These are phyloP conservation scores for Syzygium jambos DNA, from an alignment of 345 rosid genomes.

Conservation along the genomic window DNA sequence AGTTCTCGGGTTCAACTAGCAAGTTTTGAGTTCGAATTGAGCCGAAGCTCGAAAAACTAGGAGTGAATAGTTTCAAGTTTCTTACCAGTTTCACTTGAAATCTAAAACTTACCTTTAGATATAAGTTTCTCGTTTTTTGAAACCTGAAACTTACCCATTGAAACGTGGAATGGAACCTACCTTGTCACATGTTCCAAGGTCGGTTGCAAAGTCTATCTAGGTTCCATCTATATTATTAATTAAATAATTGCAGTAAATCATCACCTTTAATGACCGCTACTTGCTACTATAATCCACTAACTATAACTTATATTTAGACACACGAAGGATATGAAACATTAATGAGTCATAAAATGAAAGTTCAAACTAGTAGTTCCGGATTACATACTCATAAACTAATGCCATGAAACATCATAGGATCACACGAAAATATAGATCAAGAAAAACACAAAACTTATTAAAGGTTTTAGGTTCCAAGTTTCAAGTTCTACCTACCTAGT, in stretches of 20 bases:
- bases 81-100: too few relatives aligned
- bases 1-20: background rate
- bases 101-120: too few relatives aligned
- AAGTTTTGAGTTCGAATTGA: background rate
- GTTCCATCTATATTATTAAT: too few relatives aligned
- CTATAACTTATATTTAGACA: background rate
- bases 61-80: too few relatives aligned
- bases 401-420: rapidly evolving
- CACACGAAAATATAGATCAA: rapidly evolving
- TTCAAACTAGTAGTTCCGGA: rapidly evolving
- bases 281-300: rapidly evolving
- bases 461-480: rapidly evolving
- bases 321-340: rapidly evolving
- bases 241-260: too few relatives aligned
- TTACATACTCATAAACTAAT: background rate
- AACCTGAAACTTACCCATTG: too few relatives aligned
- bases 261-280: background rate
- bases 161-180: too few relatives aligned
- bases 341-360: background rate
- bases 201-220: too few relatives aligned
- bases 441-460: background rate
- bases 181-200: too few relatives aligned
- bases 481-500: too few relatives aligned
- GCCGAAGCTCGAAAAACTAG: background rate
- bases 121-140: background rate